A percentile compares a stretch with the other conserved stretches of the same genome.
phyloP scores from a whole-genome alignment of 108 stramenopile species.

The Skeletonema tropicum region DNA sequence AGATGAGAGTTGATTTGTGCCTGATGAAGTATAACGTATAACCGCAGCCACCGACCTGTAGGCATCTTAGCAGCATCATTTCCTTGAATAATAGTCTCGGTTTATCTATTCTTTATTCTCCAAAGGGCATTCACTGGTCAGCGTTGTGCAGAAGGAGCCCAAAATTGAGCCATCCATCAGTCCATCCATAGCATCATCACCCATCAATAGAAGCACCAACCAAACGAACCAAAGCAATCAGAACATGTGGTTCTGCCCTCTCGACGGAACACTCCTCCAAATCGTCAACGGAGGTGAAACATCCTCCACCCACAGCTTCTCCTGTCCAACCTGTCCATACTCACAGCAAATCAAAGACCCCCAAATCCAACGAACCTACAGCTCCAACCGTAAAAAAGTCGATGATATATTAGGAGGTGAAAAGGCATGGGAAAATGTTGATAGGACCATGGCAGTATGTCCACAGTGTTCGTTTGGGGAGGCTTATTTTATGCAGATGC shows the following conservation, averaged over 20 bases:
- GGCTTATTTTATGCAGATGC: constrained; percentile 99
- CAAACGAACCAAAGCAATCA: too few relatives aligned
- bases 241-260: constrained; percentile 89
- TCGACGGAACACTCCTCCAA: constrained; percentile 86
- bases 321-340: constrained; percentile 88
- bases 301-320: constrained; percentile 51
- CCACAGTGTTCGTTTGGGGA: constrained; percentile 85
- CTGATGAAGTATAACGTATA: too few relatives aligned
- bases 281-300: constrained; percentile 30
- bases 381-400: constrained; percentile 81
- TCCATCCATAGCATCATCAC: too few relatives aligned
- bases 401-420: constrained; percentile 97
- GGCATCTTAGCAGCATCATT: too few relatives aligned
- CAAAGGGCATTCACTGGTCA: too few relatives aligned
- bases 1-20: too few relatives aligned
- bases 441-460: constrained; percentile 91
- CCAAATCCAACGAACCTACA: constrained; percentile 32
- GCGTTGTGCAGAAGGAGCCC: too few relatives aligned
- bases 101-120: too few relatives aligned
- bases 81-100: too few relatives aligned
- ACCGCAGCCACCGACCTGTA: too few relatives aligned
- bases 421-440: constrained; percentile 98
- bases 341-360: constrained; percentile 54
- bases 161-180: too few relatives aligned
- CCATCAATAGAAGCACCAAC: too few relatives aligned